Base-by-base conservation (phyloP, 768 basidiomycete genomes). In the Naematelia encephala region DNA sequence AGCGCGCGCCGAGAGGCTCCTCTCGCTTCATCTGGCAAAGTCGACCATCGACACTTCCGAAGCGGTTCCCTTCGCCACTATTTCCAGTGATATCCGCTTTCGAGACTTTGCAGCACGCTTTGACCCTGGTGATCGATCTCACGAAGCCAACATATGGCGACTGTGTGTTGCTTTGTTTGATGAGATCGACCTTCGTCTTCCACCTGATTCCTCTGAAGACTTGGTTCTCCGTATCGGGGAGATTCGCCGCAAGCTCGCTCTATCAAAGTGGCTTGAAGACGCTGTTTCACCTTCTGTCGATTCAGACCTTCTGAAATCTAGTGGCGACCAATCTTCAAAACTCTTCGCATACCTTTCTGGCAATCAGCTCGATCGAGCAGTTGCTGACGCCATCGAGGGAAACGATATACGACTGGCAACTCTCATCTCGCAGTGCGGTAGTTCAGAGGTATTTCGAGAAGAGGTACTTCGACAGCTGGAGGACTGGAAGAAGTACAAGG, bases 81-180 rank as follows among this genome's bases (percentile, higher is more conserved):
- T 81, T 57, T 83, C 84, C 12, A 70, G 81, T 10, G 72, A 81
- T 13, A 83, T 96, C 21, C 82, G 84, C 39, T 98, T 98, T 76
- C 81, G 84, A 3, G 87, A 90, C 4, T 91, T 93, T 69, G 81
- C 83, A 3, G 77, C 83, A 8, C 79, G 90, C 21, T 90, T 91
- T 75, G 82, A 86, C 4, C 77, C 84, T 4, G 84, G 84, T 22
- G 89, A 94, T 66, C 80, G 80, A 5, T 84, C 87, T 0, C 84
- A 84, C 63, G 87, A 91, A 67, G 88, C 91, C 0, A 82, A 82
- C 5, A 76, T 97, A 34, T 97, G 92, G 80, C 86, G 88, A n/a
- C 84, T 98, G 0, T 92, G 90, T 2, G 83, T 83, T 19, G 89
- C 90, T 0, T 80, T 99, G 0, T 99, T 97, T 70, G 96, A 98